Conservation (phyloP, 306 rosid species). For the Elaeagnus macrophylla region DNA sequence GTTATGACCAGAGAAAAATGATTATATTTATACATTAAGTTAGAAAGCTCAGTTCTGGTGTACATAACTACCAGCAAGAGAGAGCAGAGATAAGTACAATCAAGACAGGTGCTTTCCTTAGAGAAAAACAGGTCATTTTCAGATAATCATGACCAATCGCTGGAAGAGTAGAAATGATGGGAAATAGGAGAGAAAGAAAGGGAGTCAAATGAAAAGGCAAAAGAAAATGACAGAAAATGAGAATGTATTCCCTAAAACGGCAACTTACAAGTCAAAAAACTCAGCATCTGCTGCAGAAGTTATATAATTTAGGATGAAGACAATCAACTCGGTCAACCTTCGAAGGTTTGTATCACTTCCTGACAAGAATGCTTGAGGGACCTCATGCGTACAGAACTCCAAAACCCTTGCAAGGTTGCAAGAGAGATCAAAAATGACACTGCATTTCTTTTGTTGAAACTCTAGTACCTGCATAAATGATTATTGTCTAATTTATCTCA, state of each 20-base stretch:
- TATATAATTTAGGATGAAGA: constrained; percentile 75
- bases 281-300: constrained; percentile 78
- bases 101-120: not conserved
- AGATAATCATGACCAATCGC: too few species aligned
- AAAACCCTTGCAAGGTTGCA: constrained; percentile 86
- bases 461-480: constrained; percentile 61
- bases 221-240: not conserved
- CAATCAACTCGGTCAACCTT: constrained; percentile 82
- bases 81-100: not conserved
- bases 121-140: too few species aligned
- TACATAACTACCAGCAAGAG: not conserved
- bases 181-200: not conserved
- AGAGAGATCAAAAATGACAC: constrained; percentile 87
- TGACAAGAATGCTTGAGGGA: constrained; percentile 82
- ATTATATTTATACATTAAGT: not conserved
- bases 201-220: not conserved
- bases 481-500: constrained; percentile 20
- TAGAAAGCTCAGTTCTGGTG: not conserved
- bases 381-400: constrained; percentile 77
- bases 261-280: constrained; percentile 84
- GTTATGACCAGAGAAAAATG: too few species aligned
- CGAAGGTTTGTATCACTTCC: constrained; percentile 85
- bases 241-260: constrained; percentile 7
- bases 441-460: constrained; percentile 92
- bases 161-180: too few species aligned